Evolutionary conservation across 2,329 filamentous ascomycete species (phyloP), one percentile per base, ranked within the genome.

Genomic region (Boeremia lycopersici): DNA sequence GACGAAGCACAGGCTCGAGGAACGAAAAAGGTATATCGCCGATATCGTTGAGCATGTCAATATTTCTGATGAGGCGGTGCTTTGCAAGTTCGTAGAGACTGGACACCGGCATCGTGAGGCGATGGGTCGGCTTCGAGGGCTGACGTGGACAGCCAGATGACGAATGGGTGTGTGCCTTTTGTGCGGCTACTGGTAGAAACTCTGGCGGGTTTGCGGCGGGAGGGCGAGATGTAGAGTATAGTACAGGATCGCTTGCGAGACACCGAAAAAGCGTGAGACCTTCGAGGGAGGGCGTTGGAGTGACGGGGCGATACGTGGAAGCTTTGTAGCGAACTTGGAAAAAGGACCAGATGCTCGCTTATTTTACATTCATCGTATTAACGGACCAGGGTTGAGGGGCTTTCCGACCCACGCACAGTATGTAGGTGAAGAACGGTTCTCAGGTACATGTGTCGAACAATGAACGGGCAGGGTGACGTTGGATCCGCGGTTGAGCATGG

Each of bases 21-120:
- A 88, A 78, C 23, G 82, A 76, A 75, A 89, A 91, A 3, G 88
- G 86, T 34, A 93, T 78, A 52, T 87, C 83, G 61, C 90, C 90
- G 39, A 97, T 80, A 72, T 90, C 87, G 40, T 81, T 81, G 51
- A 97, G 74, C 54, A 72, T 65, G 50, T 72, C 60, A 56, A 78
- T 71, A 63, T 77, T 76, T 50, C 73, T 72, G 52, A 77, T 74
- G 15, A 77, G 70, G 48, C 74, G 73, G 53, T 72, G 72, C 41
- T 67, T 71, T 39, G 76, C 76, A 60, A 79, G 72, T 48, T 73
- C 64, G 57, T 69, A 68, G 35, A 80, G 74, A 42, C 68, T 70
- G 30, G 69, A 56, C 43, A 69, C 73, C n/a, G 70, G 69, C 72
- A 75, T 75, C 36, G 34, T 66, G 38, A 12, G 8, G 25, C 11